A percentile compares a stretch with the other conserved stretches of the same genome.
These are phyloP conservation scores for Phytophthora melonis DNA, from an alignment of 352 stramenopile genomes.

Conservation along the genomic window DNA sequence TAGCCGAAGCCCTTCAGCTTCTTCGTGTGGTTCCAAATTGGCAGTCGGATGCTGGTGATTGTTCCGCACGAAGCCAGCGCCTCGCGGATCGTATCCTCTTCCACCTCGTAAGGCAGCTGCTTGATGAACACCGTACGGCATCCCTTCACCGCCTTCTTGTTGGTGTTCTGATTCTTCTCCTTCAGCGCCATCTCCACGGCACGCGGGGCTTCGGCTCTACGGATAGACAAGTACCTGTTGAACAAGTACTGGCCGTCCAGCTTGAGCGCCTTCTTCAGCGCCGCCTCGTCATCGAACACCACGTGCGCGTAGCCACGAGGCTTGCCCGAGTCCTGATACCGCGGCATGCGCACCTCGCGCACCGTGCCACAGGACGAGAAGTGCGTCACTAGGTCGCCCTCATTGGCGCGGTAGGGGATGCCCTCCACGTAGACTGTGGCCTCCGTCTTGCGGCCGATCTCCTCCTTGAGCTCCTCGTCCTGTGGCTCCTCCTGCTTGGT, in stretches of 20 bases:
- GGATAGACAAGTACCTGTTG: constrained; percentile 91
- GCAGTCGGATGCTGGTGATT: constrained; percentile 94
- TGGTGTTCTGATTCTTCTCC: constrained; percentile 71
- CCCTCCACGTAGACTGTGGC: constrained; percentile 95
- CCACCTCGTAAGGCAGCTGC: constrained; percentile 94
- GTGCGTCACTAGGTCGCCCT: constrained; percentile 92
- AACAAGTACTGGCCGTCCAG: constrained; percentile 92
- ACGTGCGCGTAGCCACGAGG: constrained; percentile 94
- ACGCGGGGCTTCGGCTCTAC: constrained; percentile 78
- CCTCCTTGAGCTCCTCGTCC: constrained; percentile 55
- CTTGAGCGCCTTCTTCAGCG: constrained; percentile 83
- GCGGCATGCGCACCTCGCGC: constrained; percentile 94
- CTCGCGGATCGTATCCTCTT: constrained; percentile 85
- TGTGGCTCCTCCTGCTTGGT: constrained; percentile 25
- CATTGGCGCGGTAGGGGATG: constrained; percentile 93
- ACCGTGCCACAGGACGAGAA: constrained; percentile 91
- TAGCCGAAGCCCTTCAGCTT: constrained; percentile 98
- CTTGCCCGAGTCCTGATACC: constrained; percentile 92
- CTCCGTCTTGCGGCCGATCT: constrained; percentile 80
- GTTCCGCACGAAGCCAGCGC: constrained; percentile 89
- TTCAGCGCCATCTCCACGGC: constrained; percentile 74
- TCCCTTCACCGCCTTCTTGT: constrained; percentile 76
- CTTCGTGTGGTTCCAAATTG: constrained; percentile 94
- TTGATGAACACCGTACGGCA: constrained; percentile 96
- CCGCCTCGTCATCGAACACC: constrained; percentile 86